Evolutionary conservation across 495 filamentous ascomycete genomes (phyloP).

Genomic region (Pyrenopolyporus hunteri): DNA sequence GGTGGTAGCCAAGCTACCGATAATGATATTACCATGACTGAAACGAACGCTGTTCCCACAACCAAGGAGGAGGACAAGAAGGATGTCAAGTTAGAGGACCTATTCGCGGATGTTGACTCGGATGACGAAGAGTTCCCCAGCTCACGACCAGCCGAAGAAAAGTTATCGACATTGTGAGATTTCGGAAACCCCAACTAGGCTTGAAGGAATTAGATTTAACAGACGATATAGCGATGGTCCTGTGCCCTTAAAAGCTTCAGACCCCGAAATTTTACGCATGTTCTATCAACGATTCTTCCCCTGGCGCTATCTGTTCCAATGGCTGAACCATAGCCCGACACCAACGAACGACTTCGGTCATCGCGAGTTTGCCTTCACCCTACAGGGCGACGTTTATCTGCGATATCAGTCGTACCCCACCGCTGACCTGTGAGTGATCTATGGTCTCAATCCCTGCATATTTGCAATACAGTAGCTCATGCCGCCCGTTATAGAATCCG

Average conservation of each 20-base stretch:
- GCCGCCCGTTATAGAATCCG: conserved; percentile 64
- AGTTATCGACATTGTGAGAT: conserved; percentile 44
- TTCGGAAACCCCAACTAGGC: not conserved
- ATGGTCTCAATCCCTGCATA: not conserved
- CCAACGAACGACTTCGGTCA: conserved; percentile 88
- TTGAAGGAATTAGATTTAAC: conserved; percentile 14
- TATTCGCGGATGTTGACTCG: conserved; percentile 79
- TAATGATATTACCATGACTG: conserved; percentile 45
- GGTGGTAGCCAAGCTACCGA: conserved; percentile 29
- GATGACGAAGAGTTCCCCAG: conserved; percentile 79
- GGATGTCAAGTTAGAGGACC: conserved; percentile 77
- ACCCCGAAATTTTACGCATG: conserved; percentile 81
- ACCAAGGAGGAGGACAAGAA: conserved; percentile 38
- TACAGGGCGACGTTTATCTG: conserved; percentile 86
- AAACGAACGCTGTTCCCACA: conserved; percentile 29
- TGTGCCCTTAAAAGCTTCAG: conserved; percentile 53
- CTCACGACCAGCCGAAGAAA: conserved; percentile 43
- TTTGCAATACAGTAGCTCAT: conserved; percentile 8
- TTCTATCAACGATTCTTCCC: conserved; percentile 98
- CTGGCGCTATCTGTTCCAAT: conserved; percentile 94
- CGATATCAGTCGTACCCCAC: conserved; percentile 91
- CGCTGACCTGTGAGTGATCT: conserved; percentile 72
- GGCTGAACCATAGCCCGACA: conserved; percentile 91
- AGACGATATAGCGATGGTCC: conserved; percentile 21
- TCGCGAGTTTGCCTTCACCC: conserved; percentile 92